phyloP scores from a whole-genome alignment of 768 basidiomycete genomes.

The Leccinum disarticulatum region DNA sequence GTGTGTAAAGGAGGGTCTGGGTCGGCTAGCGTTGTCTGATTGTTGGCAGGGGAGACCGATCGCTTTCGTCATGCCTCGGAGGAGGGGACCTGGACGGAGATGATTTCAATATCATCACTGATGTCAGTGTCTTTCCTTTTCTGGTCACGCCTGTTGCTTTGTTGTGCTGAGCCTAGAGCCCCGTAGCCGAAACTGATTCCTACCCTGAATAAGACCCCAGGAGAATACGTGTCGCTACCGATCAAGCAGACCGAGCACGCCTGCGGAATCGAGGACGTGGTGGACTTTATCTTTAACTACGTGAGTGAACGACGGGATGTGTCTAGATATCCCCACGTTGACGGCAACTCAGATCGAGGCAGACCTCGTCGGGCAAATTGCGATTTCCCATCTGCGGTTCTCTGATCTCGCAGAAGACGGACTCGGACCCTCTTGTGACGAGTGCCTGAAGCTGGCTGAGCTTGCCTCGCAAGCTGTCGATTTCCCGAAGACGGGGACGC shows the following conservation, averaged over 20 bases:
- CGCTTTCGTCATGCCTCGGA: conserved; percentile 48
- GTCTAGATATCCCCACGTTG: neutral
- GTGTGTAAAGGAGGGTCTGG: conserved; percentile 20
- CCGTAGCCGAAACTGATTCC: conserved; percentile 35
- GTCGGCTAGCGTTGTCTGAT: conserved; percentile 7
- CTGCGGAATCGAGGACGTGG: conserved; percentile 44
- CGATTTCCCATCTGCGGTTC: conserved; percentile 43
- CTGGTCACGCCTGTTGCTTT: conserved; percentile 1
- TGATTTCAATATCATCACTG: conserved; percentile 48
- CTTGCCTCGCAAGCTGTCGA: conserved; percentile 49
- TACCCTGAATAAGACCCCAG: conserved; percentile 26
- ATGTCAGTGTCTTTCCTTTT: conserved; percentile 31
- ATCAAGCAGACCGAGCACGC: conserved; percentile 32
- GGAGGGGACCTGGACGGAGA: conserved; percentile 58
- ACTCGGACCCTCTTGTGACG: conserved; percentile 24
- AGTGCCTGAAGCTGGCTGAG: conserved; percentile 44
- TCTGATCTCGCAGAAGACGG: conserved; percentile 36
- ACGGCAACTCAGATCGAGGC: conserved; percentile 31
- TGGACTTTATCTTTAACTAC: conserved; percentile 48
- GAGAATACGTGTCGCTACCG: conserved; percentile 39
- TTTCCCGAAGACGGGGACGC: conserved; percentile 45
- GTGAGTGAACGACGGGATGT: conserved; percentile 28
- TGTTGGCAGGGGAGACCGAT: conserved; percentile 38
- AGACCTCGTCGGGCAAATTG: conserved; percentile 43
- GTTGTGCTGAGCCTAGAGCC: conserved; percentile 3